phyloP scores from a whole-genome alignment of 345 rosid species.

The Eucalyptus rudis region DNA sequence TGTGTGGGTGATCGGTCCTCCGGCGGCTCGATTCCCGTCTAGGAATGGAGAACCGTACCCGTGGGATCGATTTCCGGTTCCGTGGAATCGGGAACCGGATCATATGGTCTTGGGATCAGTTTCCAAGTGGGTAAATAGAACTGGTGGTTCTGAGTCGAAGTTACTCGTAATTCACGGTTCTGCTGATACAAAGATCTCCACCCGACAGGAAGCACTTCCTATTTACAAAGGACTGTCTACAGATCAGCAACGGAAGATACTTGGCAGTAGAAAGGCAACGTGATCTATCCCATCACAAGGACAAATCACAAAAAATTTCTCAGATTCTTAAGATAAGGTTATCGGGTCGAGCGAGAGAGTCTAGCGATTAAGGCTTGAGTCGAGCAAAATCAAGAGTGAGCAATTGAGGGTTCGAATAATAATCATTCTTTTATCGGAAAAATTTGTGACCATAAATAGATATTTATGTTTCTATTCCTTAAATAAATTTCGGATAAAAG shows the following conservation, averaged over 20 bases:
- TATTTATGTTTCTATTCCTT: too few relatives aligned
- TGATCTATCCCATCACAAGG: background rate
- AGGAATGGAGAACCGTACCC: too few relatives aligned
- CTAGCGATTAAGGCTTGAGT: background rate
- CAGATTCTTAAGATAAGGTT: background rate
- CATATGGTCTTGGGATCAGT: too few relatives aligned
- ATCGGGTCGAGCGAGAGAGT: background rate
- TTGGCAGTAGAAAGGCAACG: background rate
- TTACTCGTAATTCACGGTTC: background rate
- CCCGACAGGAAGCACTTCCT: background rate
- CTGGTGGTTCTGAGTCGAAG: background rate
- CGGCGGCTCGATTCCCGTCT: background rate
- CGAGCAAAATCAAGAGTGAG: background rate
- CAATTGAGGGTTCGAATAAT: too few relatives aligned
- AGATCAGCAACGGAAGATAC: background rate
- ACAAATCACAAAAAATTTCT: background rate
- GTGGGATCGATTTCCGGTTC: too few relatives aligned
- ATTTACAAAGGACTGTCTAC: background rate
- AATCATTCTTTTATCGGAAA: too few relatives aligned
- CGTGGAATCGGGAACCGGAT: background rate
- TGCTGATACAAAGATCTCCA: background rate
- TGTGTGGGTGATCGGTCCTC: background rate
- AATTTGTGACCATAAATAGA: too few relatives aligned
- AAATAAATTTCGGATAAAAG: too few relatives aligned
- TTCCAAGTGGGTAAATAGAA: background rate